A percentile compares a stretch with the other conserved stretches of the same genome.
Evolutionary conservation across 306 rosid genomes (phyloP).

Genomic region (Vicia faba): DNA sequence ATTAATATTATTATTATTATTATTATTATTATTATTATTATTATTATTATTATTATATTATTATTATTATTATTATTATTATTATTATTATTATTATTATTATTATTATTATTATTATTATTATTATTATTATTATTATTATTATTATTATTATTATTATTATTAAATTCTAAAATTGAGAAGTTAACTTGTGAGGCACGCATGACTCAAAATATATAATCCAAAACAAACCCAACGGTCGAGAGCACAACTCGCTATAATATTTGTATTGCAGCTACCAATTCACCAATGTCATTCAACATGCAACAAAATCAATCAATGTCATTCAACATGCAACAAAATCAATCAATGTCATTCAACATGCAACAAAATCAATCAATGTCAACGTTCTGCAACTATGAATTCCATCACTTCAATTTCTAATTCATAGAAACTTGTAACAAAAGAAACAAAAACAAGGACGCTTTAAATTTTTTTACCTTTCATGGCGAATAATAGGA

Average conservation of each 20-base stretch:
- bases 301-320: not conserved
- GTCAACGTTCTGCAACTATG: constrained; percentile 13
- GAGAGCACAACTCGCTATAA: constrained; percentile 64
- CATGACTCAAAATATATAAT: not conserved
- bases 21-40: too few species aligned
- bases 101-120: too few species aligned
- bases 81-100: too few species aligned
- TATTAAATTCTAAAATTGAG: constrained; percentile 9
- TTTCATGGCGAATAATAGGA: constrained; percentile 49
- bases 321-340: not conserved
- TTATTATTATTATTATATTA: too few species aligned
- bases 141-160: too few species aligned
- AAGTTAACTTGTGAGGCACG: constrained; percentile 12
- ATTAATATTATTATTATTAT: too few species aligned
- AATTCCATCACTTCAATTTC: not conserved
- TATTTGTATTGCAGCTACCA: constrained; percentile 38
- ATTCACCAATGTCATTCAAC: constrained; percentile 9
- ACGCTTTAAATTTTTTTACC: not conserved
- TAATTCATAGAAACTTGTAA: not conserved
- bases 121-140: too few species aligned
- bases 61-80: too few species aligned
- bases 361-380: not conserved
- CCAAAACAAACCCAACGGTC: constrained; percentile 18
- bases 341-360: not conserved
- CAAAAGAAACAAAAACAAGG: not conserved